A percentile compares a stretch with the other conserved stretches of the same genome.
These are phyloP conservation scores for Ophiostoma montium DNA, from an alignment of 2,329 filamentous ascomycete genomes.

Conservation along the genomic window DNA sequence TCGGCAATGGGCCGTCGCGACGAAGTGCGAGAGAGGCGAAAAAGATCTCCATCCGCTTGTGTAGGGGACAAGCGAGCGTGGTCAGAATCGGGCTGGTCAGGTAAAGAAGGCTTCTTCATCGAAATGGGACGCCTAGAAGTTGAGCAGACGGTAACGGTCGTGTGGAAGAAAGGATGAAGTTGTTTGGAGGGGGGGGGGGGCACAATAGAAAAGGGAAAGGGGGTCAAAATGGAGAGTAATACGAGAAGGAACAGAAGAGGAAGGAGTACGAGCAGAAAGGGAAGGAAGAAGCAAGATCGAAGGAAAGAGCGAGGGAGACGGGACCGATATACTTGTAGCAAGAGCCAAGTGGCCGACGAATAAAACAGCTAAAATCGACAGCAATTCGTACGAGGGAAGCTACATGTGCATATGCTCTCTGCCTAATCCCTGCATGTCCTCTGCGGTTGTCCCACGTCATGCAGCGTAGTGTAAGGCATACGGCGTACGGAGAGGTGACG, in stretches of 20 bases:
- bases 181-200: neutral
- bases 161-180: no score
- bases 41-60: constrained; percentile 38
- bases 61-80: constrained; percentile 40
- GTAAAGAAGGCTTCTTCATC: constrained; percentile 47
- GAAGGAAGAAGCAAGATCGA: neutral
- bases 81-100: constrained; percentile 40
- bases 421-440: no score
- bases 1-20: constrained; percentile 18
- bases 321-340: neutral
- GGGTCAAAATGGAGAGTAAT: neutral
- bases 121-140: constrained; percentile 21
- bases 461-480: no score
- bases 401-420: no score
- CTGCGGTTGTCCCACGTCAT: no score
- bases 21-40: constrained; percentile 16
- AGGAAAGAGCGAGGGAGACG: neutral
- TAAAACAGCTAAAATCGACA: neutral
- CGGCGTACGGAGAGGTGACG: neutral
- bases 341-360: neutral
- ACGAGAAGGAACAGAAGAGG: no score
- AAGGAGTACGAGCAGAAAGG: neutral
- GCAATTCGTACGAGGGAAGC: neutral
- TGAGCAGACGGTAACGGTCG: neutral
- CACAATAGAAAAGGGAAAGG: neutral